A percentile compares a stretch with the other conserved stretches of the same genome.
phyloP scores from a whole-genome alignment of 192 early-diverging fungal genomes.

The Lunasporangiospora selenospora region DNA sequence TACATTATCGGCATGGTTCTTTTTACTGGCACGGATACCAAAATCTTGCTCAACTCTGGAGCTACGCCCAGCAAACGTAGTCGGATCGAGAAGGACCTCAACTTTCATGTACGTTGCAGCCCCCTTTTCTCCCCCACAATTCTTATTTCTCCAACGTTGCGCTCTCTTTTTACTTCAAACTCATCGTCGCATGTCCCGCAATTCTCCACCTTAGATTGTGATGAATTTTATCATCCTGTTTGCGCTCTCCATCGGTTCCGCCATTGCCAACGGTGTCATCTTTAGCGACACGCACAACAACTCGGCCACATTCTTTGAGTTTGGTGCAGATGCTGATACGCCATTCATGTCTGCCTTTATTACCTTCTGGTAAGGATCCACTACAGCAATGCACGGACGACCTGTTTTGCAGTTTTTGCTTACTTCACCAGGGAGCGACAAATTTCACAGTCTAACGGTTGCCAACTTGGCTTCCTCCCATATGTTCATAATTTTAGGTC shows the following conservation, averaged over 20 bases:
- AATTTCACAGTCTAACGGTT: too few species aligned
- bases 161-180: too few species aligned
- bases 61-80: constrained; percentile 91
- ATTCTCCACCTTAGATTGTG: background rate
- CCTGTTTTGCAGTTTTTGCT: too few species aligned
- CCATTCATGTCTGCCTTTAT: background rate
- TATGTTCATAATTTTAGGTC: constrained; percentile 58
- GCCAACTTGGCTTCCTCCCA: background rate
- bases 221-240: background rate
- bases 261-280: constrained; percentile 68
- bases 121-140: too few species aligned
- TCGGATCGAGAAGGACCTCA: constrained; percentile 86
- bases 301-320: constrained; percentile 39
- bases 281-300: constrained; percentile 88
- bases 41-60: constrained; percentile 92
- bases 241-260: background rate
- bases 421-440: too few species aligned
- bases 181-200: too few species aligned
- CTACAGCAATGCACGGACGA: too few species aligned
- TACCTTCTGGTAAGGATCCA: constrained; percentile 14
- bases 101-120: too few species aligned
- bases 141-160: too few species aligned
- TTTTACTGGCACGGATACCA: constrained; percentile 89
- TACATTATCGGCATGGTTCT: constrained; percentile 87
- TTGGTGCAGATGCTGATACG: constrained; percentile 1